These are phyloP conservation scores for Aspergillus terreus DNA, from an alignment of 2,329 filamentous ascomycete genomes.

Conservation along the genomic window DNA sequence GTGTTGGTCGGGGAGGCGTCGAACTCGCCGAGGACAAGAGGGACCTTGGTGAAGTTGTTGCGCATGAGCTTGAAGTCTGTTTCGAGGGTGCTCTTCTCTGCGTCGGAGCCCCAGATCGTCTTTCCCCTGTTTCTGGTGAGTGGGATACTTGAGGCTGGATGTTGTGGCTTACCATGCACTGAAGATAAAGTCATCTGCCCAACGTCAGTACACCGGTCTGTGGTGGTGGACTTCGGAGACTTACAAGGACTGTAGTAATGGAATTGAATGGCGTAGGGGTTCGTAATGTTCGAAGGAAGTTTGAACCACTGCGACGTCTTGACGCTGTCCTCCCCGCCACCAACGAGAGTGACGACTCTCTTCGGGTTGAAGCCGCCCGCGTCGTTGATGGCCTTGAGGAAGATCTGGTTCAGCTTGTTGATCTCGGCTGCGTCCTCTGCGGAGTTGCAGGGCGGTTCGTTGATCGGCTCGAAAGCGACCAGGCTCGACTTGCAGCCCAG, in stretches of 20 bases:
- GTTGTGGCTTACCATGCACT: constrained; percentile 21
- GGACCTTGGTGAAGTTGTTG: constrained; percentile 53
- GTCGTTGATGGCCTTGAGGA: constrained; percentile 51
- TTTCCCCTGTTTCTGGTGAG: constrained; percentile 50
- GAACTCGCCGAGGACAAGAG: constrained; percentile 58
- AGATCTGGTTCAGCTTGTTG: constrained; percentile 56
- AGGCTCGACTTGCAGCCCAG: constrained; percentile 53
- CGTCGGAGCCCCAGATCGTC: constrained; percentile 56
- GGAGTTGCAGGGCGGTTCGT: constrained; percentile 55
- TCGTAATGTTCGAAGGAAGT: constrained; percentile 46
- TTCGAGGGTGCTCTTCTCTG: constrained; percentile 49
- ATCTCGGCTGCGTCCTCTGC: constrained; percentile 48
- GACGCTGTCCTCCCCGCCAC: constrained; percentile 48
- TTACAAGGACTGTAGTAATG: constrained; percentile 54
- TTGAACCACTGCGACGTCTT: constrained; percentile 56
- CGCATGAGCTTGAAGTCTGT: constrained; percentile 51
- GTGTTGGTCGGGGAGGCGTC: constrained; percentile 48
- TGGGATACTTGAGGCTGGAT: background rate
- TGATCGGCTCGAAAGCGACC: constrained; percentile 58
- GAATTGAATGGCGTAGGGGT: constrained; percentile 59
- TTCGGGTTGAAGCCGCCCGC: constrained; percentile 55
- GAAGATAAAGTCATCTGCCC: constrained; percentile 27
- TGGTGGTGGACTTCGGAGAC: too few species aligned
- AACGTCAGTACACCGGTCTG: constrained; percentile 16
- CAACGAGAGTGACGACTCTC: constrained; percentile 55